These are phyloP conservation scores for Hypoxylon perforatum DNA, from an alignment of 495 filamentous ascomycete species.

Conservation along the genomic window DNA sequence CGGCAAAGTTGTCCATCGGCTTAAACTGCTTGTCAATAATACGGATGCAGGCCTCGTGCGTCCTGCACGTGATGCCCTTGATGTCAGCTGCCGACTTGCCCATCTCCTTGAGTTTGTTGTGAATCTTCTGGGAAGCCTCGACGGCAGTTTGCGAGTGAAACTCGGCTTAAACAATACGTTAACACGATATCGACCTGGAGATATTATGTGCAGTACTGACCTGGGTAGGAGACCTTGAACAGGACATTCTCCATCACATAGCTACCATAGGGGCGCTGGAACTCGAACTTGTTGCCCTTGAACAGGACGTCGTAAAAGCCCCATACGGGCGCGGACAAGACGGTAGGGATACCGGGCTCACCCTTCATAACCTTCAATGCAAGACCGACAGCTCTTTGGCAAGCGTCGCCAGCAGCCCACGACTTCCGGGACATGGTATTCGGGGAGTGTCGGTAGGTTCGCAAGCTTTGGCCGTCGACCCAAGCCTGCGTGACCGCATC, in stretches of 20 bases:
- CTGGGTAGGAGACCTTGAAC: conserved; percentile 98
- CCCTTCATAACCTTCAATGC: conserved; percentile 93
- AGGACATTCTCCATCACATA: conserved; percentile 99
- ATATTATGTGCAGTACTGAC: conserved; percentile 56
- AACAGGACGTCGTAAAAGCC: conserved; percentile 99
- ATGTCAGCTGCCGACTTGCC: conserved; percentile 96
- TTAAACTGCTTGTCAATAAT: conserved; percentile 99
- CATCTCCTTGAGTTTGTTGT: conserved; percentile 79
- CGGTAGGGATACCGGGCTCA: conserved; percentile 89
- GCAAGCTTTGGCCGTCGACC: conserved; percentile 95
- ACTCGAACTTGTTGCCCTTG: conserved; percentile 93
- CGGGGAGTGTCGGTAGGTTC: conserved; percentile 95
- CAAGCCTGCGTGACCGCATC: conserved; percentile 97
- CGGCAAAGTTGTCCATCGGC: conserved; percentile 99
- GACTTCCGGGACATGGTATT: conserved; percentile 99
- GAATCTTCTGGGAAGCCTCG: conserved; percentile 89
- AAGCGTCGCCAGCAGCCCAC: conserved; percentile 98
- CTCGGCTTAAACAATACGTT: conserved; percentile 69
- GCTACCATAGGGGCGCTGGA: conserved; percentile 94
- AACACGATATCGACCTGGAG: not conserved
- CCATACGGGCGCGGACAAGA: conserved; percentile 93
- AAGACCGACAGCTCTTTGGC: conserved; percentile 94
- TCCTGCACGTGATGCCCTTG: conserved; percentile 90
- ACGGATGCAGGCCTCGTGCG: conserved; percentile 96
- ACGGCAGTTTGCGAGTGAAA: conserved; percentile 99